Conservation (phyloP, 768 basidiomycete species). For the Tricholoma sp. region DNA sequence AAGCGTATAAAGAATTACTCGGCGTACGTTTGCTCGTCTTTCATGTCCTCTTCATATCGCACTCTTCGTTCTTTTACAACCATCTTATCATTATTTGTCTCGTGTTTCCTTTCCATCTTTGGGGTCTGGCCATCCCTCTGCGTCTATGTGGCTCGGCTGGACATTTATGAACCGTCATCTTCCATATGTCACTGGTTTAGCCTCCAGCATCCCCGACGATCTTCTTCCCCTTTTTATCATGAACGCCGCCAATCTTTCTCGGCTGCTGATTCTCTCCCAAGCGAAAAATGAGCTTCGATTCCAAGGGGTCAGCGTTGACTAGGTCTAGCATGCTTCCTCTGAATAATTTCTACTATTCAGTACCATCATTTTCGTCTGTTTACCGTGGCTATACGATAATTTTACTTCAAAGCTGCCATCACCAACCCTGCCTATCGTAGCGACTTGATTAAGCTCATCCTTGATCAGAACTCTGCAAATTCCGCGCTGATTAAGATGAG, state of each 20-base stretch:
- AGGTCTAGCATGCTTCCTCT: neutral
- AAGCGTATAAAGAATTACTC: constrained; percentile 69
- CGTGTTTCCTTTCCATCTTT: neutral
- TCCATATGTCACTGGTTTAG: too few species aligned
- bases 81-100: constrained; percentile 4
- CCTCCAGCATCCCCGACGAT: too few species aligned
- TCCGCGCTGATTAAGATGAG: too few species aligned
- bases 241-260: neutral
- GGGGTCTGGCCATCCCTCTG: neutral
- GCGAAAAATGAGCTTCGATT: constrained; percentile 49
- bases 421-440: too few species aligned
- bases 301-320: constrained; percentile 57
- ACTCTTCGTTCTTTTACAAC: neutral
- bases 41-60: neutral
- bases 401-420: too few species aligned
- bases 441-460: too few species aligned
- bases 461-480: too few species aligned
- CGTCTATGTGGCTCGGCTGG: too few species aligned
- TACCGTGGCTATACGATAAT: too few species aligned
- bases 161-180: neutral
- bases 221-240: neutral
- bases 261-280: constrained; percentile 8
- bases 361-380: too few species aligned
- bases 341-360: neutral
- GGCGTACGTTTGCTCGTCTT: constrained; percentile 33